Conservation (phyloP, 2,329 filamentous ascomycete species). For the Pseudocercospora eumusae region DNA sequence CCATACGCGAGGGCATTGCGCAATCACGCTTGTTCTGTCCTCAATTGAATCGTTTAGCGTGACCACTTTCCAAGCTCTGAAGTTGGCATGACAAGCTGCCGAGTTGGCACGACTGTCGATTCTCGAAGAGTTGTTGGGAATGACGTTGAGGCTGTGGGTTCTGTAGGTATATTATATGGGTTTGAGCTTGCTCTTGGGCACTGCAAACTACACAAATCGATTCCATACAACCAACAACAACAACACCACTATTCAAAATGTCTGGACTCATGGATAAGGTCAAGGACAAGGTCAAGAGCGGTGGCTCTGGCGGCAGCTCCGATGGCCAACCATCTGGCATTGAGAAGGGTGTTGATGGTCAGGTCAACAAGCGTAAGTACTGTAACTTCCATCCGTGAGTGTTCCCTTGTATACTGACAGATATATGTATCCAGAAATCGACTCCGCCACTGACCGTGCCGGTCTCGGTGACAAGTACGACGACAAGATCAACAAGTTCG, state of each 20-base stretch:
- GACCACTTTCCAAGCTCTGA: conserved; percentile 4
- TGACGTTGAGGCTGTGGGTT: conserved; percentile 8
- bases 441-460: conserved; percentile 26
- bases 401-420: neutral
- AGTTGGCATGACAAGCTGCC: conserved; percentile 14
- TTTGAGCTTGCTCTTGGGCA: neutral
- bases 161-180: neutral
- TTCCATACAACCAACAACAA: neutral
- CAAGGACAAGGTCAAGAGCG: conserved; percentile 27
- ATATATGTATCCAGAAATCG: conserved; percentile 22
- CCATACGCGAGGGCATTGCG: neutral
- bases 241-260: conserved; percentile 21
- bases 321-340: conserved; percentile 16
- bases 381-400: neutral
- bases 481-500: conserved; percentile 32
- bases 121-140: neutral
- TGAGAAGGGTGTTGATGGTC: conserved; percentile 25
- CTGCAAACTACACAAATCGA: neutral
- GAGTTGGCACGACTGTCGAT: conserved; percentile 11
- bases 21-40: neutral
- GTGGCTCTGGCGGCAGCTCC: conserved; percentile 13
- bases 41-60: neutral
- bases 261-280: conserved; percentile 33
- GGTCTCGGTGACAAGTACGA: conserved; percentile 33
- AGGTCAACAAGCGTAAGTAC: conserved; percentile 23